Conservation (phyloP, 2,329 filamentous ascomycete species). For the Setomelanomma holmii region DNA sequence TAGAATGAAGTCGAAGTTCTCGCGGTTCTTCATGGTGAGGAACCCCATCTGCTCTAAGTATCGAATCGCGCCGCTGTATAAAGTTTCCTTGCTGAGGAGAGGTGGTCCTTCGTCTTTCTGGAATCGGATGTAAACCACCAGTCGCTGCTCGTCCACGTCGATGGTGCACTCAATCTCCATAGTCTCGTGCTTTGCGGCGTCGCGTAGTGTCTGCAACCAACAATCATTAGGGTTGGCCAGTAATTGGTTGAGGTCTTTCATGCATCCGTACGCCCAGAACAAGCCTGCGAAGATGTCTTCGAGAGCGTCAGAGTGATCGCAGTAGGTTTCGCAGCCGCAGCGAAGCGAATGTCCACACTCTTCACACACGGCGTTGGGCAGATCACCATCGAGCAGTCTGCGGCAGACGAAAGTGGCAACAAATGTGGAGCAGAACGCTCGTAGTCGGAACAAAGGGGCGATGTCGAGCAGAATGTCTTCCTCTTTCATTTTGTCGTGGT, state of each 20-base stretch:
- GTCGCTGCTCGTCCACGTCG: no score
- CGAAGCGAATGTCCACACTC: neutral
- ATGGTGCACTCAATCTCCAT: no score
- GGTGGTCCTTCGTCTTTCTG: no score
- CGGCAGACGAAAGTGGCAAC: conserved; percentile 6
- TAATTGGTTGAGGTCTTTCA: conserved; percentile 5
- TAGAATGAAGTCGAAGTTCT: no score
- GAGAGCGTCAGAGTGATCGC: neutral
- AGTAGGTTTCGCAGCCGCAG: neutral
- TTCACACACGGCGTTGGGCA: neutral
- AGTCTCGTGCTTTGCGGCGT: no score
- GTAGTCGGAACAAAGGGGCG: conserved; percentile 2
- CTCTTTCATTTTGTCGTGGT: neutral
- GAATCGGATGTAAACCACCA: no score
- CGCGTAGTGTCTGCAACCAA: no score
- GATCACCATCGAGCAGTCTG: neutral
- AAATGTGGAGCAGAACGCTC: conserved; percentile 2
- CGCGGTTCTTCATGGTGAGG: no score
- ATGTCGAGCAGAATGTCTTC: conserved; percentile 2
- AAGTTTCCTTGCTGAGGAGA: no score
- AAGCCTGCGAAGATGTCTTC: neutral
- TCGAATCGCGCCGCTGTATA: no score
- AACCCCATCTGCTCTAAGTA: no score
- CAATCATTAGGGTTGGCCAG: conserved; percentile 4
- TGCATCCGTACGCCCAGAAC: conserved; percentile 5